Conservation (phyloP, 176 grass and related monocot genomes). For the Triticum timopheevii region DNA sequence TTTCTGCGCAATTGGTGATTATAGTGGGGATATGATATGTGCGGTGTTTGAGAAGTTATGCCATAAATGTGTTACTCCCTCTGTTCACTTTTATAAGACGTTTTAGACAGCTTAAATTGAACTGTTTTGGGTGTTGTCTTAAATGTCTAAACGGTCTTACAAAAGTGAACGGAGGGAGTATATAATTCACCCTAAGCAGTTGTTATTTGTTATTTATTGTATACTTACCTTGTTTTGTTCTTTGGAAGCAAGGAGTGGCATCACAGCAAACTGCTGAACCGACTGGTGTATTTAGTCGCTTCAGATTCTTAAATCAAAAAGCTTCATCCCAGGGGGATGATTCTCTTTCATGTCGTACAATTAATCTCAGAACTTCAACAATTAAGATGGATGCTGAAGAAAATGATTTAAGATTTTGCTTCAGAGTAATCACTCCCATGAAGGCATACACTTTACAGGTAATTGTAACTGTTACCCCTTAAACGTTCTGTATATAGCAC, state of each 20-base stretch:
- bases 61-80: not conserved
- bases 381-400: conserved; percentile 91
- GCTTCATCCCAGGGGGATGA: conserved; percentile 55
- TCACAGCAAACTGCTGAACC: conserved; percentile 62
- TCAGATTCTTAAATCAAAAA: conserved; percentile 63
- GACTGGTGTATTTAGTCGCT: conserved; percentile 60
- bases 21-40: conserved; percentile 7
- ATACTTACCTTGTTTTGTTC: conserved; percentile 36
- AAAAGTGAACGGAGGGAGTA: too few species aligned
- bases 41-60: not conserved
- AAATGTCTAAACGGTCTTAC: too few species aligned
- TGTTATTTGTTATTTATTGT: conserved; percentile 3
- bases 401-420: conserved; percentile 95
- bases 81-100: too few species aligned
- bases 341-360: conserved; percentile 66
- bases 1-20: conserved; percentile 1
- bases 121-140: too few species aligned
- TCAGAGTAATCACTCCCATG: conserved; percentile 89
- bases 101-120: too few species aligned
- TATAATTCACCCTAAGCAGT: not conserved
- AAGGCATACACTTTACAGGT: conserved; percentile 95
- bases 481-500: conserved; percentile 11
- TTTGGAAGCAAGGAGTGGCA: conserved; percentile 67
- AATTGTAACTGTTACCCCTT: conserved; percentile 17
- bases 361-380: conserved; percentile 92